These are phyloP conservation scores for Phytophthora pseudosyringae DNA, from an alignment of 352 stramenopile species.

Conservation along the genomic window DNA sequence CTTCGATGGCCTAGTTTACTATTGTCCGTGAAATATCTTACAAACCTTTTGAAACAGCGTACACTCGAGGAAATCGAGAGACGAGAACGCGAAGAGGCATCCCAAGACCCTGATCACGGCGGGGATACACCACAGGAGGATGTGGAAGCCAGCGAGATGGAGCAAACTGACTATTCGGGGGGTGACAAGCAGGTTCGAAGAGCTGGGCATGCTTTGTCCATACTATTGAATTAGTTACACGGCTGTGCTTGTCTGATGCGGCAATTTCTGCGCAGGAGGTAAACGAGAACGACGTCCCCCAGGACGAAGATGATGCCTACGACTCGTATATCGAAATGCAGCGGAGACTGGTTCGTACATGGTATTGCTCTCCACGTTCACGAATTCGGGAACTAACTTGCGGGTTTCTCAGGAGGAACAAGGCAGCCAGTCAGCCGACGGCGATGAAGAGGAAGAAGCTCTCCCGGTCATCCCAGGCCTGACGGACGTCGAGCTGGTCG, in stretches of 20 bases:
- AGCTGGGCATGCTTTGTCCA: neutral
- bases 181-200: conserved; percentile 1
- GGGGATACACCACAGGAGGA: neutral
- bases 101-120: neutral
- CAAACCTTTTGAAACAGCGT: neutral
- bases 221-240: neutral
- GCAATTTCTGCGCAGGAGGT: neutral
- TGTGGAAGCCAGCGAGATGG: neutral
- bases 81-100: conserved; percentile 4
- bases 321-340: conserved; percentile 14
- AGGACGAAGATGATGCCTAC: conserved; percentile 3
- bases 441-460: conserved; percentile 18
- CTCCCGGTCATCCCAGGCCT: conserved; percentile 44
- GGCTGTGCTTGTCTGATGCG: neutral
- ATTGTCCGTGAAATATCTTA: neutral
- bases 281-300: neutral
- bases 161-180: neutral
- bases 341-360: conserved; percentile 26
- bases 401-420: conserved; percentile 2
- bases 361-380: neutral
- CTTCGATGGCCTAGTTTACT: neutral
- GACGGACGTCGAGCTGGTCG: conserved; percentile 51
- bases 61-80: conserved; percentile 10
- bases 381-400: neutral
- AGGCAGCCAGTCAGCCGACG: neutral